Conservation (phyloP, 1,284 basidiomycete species). For the Boletellus deceptivus region DNA sequence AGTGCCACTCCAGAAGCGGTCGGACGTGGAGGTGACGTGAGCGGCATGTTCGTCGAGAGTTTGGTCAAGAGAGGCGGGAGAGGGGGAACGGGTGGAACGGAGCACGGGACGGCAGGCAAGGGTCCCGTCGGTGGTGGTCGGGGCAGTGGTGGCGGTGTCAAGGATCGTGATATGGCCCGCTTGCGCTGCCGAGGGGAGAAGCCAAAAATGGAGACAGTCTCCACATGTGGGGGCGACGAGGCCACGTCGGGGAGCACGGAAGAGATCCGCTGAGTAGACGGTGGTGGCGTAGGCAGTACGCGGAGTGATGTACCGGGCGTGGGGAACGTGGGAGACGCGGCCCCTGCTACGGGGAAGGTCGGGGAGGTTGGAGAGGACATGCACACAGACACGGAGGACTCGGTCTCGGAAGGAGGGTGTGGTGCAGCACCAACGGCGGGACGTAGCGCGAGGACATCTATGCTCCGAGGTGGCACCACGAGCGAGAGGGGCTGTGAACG, state of each 20-base stretch:
- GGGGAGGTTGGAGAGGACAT: conserved; percentile 15
- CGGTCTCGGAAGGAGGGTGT: conserved; percentile 28
- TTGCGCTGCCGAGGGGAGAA: conserved; percentile 18
- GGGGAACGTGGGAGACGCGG: conserved; percentile 11
- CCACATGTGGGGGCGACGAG: conserved; percentile 5
- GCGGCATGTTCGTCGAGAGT: conserved; percentile 10
- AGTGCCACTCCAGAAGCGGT: conserved; percentile 4
- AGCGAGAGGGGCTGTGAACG: conserved; percentile 16
- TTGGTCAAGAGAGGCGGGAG: conserved; percentile 23
- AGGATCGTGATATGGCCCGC: conserved; percentile 26
- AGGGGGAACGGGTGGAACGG: conserved; percentile 27
- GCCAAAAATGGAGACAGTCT: conserved; percentile 1
- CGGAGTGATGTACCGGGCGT: no score
- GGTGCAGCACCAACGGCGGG: conserved; percentile 27
- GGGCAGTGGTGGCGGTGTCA: conserved; percentile 25
- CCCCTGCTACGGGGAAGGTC: conserved; percentile 9
- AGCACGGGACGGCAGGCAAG: conserved; percentile 28
- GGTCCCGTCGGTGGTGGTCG: conserved; percentile 31
- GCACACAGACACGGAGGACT: conserved; percentile 8
- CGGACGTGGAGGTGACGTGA: conserved; percentile 8
- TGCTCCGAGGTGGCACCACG: conserved; percentile 13
- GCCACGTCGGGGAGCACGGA: conserved; percentile 2
- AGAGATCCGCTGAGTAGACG: not conserved
- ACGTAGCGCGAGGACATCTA: conserved; percentile 5
- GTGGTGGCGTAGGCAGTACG: not conserved